Evolutionary conservation across 179 eudicot genomes (phyloP).

Genomic region (Nepenthes alata): DNA sequence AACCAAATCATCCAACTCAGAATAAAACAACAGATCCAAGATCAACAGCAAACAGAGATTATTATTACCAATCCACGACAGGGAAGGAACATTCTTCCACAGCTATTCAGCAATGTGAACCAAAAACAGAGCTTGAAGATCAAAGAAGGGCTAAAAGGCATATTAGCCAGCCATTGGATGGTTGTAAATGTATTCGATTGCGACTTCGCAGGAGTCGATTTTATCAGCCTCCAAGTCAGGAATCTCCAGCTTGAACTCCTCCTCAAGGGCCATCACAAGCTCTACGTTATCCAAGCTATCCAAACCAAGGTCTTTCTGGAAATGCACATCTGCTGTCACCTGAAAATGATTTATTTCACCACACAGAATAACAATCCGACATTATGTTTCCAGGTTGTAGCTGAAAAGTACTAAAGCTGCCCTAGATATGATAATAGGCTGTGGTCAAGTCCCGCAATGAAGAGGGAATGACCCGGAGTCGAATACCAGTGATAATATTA

Average conservation of each 20-base stretch:
- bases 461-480: too few species aligned
- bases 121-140: not conserved
- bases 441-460: too few species aligned
- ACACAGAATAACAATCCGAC: not conserved
- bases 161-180: constrained; percentile 80
- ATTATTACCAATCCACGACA: too few species aligned
- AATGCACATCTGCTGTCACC: constrained; percentile 88
- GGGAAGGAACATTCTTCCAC: not conserved
- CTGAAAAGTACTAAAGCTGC: too few species aligned
- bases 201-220: constrained; percentile 63
- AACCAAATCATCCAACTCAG: too few species aligned
- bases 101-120: constrained; percentile 8
- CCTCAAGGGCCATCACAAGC: constrained; percentile 88
- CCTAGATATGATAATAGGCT: too few species aligned
- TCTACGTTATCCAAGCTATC: constrained; percentile 96
- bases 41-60: too few species aligned
- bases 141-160: too few species aligned
- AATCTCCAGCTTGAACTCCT: constrained; percentile 89
- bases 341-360: constrained; percentile 15
- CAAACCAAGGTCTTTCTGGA: constrained; percentile 77
- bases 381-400: not conserved
- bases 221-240: constrained; percentile 89
- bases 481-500: too few species aligned
- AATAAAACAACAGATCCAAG: too few species aligned
- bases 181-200: constrained; percentile 69